Base-by-base conservation (phyloP, 2,329 filamentous ascomycete genomes). In the Chrysoporthe puriensis region DNA sequence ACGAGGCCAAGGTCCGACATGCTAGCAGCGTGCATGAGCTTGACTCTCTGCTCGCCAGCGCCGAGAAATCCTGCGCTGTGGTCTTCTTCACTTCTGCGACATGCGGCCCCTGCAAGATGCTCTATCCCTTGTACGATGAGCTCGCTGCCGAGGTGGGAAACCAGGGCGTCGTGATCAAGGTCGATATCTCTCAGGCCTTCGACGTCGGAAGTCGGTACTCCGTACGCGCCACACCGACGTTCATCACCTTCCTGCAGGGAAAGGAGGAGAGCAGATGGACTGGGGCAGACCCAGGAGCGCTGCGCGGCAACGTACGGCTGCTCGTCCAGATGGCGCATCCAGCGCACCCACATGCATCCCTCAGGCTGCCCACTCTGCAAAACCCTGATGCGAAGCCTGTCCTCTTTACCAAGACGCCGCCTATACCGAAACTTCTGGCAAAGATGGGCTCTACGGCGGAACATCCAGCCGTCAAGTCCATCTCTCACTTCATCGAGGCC, bases 11-110 rank as follows among this genome's bases (percentile, higher is more conserved):
- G 44, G 91, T 96, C 21, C 85, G 86, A 67, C 85, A 86, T 67
- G 85, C 90, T 8, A 86, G 83, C 36, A 88, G 81, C 32, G 77
- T 90, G 4, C 77, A 79, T 5, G 86, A 90, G 40, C 79, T 96
- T 1, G 84, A 93, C 48, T 80, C 80, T 21, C 79, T 90, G 1
- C 81, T 96, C 6, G 76, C 80, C 0, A 80, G 81, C 1, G 91
- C 91, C 0, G 83, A 83, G 40, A 83, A 85, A 5, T 89, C 91
- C 0, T 93, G 90, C 69, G 92, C 92, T 0, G 87, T 95, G 48
- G 85, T 97, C 66, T 97, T 97, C 82, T 98, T 98, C 80, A 97
- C 95, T 0, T 97, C 93, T 3, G 87, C 91, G 2, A 96, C 90
- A 2, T 97, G 94, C 75, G 86, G 88, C 0, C 94, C 94, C 0